Conservation (phyloP, 1,284 basidiomycete species). For the Apiotrichum domesticum region DNA sequence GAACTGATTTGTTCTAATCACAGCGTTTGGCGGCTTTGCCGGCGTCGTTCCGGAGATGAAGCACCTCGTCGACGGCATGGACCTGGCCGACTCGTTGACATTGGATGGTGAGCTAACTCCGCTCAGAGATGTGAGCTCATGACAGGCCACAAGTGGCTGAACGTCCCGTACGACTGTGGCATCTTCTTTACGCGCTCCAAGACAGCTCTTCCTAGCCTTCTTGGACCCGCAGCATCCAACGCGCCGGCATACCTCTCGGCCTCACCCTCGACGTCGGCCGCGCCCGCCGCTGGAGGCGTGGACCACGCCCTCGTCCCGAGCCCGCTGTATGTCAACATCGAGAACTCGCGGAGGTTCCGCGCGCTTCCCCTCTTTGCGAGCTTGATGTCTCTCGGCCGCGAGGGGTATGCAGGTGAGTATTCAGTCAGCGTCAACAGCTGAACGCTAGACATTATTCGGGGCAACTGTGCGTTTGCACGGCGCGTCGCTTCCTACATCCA, state of each 20-base stretch:
- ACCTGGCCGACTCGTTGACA: conserved; percentile 49
- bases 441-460: conserved; percentile 38
- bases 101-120: conserved; percentile 44
- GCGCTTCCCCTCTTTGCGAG: conserved; percentile 51
- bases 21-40: conserved; percentile 52
- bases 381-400: conserved; percentile 47
- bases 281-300: neutral
- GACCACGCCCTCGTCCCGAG: conserved; percentile 11
- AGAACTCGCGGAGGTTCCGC: conserved; percentile 52
- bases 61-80: conserved; percentile 43
- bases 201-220: conserved; percentile 39
- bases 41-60: conserved; percentile 45
- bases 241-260: conserved; percentile 48
- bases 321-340: conserved; percentile 48
- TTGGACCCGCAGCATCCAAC: conserved; percentile 46
- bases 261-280: neutral
- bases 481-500: conserved; percentile 41
- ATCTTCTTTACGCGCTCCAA: conserved; percentile 49
- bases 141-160: conserved; percentile 48
- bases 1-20: neutral
- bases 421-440: neutral
- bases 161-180: conserved; percentile 52
- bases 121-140: neutral
- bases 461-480: conserved; percentile 49
- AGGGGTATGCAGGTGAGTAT: conserved; percentile 46